Percentiles rank a stretch among this genome's conserved stretches.
These are phyloP conservation scores for Hanseniaspora hatyaiensis DNA, from an alignment of 805 yeast genomes.

Conservation along the genomic window DNA sequence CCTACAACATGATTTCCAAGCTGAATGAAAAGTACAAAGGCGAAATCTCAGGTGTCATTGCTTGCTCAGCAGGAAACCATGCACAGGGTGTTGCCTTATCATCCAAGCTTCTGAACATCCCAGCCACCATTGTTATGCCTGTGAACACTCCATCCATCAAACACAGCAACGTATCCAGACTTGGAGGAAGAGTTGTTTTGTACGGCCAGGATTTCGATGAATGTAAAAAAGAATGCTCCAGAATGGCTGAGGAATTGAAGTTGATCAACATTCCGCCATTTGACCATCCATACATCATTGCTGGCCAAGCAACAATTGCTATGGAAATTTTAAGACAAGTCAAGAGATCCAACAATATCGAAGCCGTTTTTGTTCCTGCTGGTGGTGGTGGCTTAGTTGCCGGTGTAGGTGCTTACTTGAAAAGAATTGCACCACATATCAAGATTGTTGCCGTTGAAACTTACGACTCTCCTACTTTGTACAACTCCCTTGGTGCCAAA, in stretches of 20 bases:
- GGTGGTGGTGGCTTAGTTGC: constrained; percentile 97
- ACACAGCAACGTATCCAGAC: constrained; percentile 76
- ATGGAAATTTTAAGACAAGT: constrained; percentile 85
- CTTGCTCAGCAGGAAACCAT: constrained; percentile 98
- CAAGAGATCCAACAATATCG: constrained; percentile 46
- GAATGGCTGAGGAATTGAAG: constrained; percentile 57
- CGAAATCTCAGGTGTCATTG: constrained; percentile 63
- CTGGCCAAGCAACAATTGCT: constrained; percentile 98
- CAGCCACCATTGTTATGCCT: constrained; percentile 98
- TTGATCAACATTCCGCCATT: constrained; percentile 93
- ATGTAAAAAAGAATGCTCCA: constrained; percentile 82
- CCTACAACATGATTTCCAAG: constrained; percentile 92
- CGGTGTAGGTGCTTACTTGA: constrained; percentile 81
- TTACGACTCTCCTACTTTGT: constrained; percentile 85
- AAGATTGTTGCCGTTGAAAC: constrained; percentile 94
- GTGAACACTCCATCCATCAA: constrained; percentile 92
- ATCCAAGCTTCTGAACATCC: constrained; percentile 71
- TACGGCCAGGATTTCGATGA: constrained; percentile 90
- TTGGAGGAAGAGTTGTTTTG: constrained; percentile 89
- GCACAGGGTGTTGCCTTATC: constrained; percentile 98
- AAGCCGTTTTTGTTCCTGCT: constrained; percentile 81
- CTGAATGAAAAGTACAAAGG: constrained; percentile 35
- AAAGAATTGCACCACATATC: constrained; percentile 94
- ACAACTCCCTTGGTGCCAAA: constrained; percentile 50
- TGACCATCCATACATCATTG: constrained; percentile 94